A percentile compares a stretch with the other conserved stretches of the same genome.
phyloP scores from a whole-genome alignment of 1,284 basidiomycete species.

The Puccinia hordei region DNA sequence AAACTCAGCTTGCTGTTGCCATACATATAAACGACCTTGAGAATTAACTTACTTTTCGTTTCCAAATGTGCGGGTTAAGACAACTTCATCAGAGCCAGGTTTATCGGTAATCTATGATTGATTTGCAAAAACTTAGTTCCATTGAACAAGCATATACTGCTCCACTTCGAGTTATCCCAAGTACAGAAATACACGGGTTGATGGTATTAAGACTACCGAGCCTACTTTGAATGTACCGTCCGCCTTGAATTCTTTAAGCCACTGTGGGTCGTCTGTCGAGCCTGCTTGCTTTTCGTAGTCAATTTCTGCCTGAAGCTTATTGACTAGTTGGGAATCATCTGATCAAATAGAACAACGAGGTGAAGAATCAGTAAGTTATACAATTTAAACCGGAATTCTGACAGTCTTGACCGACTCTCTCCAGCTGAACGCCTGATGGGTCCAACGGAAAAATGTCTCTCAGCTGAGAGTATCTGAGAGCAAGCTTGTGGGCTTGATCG shows the following conservation, averaged over 20 bases:
- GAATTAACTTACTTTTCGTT: conserved; percentile 46
- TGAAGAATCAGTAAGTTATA: neutral
- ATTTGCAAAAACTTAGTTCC: neutral
- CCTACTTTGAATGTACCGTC: conserved; percentile 48
- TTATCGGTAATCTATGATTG: conserved; percentile 28
- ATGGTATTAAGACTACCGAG: neutral
- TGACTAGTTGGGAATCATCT: conserved; percentile 45
- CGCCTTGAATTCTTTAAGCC: conserved; percentile 47
- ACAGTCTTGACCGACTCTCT: neutral
- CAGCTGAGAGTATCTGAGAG: neutral
- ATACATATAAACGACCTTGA: neutral
- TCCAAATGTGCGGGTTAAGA: conserved; percentile 40
- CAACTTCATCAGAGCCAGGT: conserved; percentile 37
- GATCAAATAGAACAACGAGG: neutral
- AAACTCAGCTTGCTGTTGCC: neutral
- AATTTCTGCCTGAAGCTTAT: conserved; percentile 43
- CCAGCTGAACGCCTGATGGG: conserved; percentile 12
- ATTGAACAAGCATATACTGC: neutral
- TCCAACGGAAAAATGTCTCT: conserved; percentile 16
- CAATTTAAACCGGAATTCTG: neutral
- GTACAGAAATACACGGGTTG: neutral
- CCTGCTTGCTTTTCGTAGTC: conserved; percentile 37
- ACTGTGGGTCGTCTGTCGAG: conserved; percentile 39
- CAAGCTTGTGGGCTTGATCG: conserved; percentile 24
- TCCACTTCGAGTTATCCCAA: neutral